A percentile compares a stretch with the other conserved stretches of the same genome.
Evolutionary conservation across 768 basidiomycete species (phyloP).

Genomic region (Amanita exitialis): DNA sequence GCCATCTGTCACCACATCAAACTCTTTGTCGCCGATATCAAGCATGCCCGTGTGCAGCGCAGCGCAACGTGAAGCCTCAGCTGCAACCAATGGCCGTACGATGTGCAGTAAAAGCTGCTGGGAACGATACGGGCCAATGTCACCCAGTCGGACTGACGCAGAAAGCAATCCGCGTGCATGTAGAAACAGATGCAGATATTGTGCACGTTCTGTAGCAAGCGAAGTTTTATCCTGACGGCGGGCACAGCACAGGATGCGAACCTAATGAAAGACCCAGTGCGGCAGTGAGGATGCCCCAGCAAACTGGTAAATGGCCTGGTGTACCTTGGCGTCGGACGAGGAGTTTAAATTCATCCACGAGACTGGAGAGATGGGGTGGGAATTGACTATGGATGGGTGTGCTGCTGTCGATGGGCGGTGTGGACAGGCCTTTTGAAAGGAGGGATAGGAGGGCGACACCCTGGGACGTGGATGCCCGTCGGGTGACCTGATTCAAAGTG

Average conservation of each 20-base stretch:
- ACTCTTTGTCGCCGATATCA: conserved; percentile 15
- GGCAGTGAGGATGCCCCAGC: conserved; percentile 82
- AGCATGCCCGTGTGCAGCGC: conserved; percentile 39
- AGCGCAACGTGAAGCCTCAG: conserved; percentile 34
- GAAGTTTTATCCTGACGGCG: conserved; percentile 3
- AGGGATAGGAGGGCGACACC: conserved; percentile 89
- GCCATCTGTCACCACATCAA: conserved; percentile 35
- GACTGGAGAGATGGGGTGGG: conserved; percentile 32
- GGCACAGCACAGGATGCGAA: conserved; percentile 18
- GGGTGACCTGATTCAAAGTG: conserved; percentile 83
- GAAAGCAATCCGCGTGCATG: conserved; percentile 86
- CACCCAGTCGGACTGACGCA: conserved; percentile 86
- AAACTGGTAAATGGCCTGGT: conserved; percentile 79
- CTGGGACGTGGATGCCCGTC: conserved; percentile 83
- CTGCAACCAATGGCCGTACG: conserved; percentile 55
- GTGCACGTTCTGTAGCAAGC: conserved; percentile 53
- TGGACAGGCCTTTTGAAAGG: conserved; percentile 72
- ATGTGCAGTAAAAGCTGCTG: conserved; percentile 79
- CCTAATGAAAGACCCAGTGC: conserved; percentile 67
- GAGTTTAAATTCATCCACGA: conserved; percentile 54
- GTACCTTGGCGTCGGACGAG: conserved; percentile 52
- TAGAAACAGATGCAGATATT: conserved; percentile 87
- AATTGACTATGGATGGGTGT: conserved; percentile 3
- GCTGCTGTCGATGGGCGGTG: conserved; percentile 27
- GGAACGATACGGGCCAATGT: conserved; percentile 85